Evolutionary conservation across 331 rosid genomes (phyloP).

Genomic region (Acacia pycnantha): DNA sequence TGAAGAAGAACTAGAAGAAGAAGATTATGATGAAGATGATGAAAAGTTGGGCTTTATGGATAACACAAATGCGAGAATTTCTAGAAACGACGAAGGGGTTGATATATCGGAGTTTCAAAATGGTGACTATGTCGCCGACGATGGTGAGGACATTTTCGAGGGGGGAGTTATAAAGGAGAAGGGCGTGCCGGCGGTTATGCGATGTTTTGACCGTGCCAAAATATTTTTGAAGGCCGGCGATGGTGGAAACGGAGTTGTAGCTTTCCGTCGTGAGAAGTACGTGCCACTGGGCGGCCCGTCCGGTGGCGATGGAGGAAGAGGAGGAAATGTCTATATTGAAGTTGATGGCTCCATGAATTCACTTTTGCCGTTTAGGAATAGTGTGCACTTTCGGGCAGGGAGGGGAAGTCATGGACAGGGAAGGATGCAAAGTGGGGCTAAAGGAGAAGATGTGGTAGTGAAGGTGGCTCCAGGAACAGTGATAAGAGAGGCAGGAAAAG

Average conservation of each 20-base stretch:
- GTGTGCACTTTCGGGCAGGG: slow-evolving; percentile 86
- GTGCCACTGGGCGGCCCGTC: slow-evolving; percentile 94
- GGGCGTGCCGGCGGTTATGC: slow-evolving; percentile 92
- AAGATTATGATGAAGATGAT: slow-evolving; percentile 4
- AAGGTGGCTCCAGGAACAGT: slow-evolving; percentile 90
- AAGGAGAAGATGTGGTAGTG: slow-evolving; percentile 83
- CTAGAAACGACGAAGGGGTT: slow-evolving; percentile 7
- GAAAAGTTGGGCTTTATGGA: slow-evolving; percentile 17
- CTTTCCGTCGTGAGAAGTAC: slow-evolving; percentile 85
- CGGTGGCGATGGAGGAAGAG: slow-evolving; percentile 92
- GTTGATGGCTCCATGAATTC: slow-evolving; percentile 84
- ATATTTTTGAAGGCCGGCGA: slow-evolving; percentile 73
- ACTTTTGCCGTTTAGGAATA: slow-evolving; percentile 74
- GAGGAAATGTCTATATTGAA: slow-evolving; percentile 81
- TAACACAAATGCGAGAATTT: slow-evolving; percentile 8
- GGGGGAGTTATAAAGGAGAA: slow-evolving; percentile 66
- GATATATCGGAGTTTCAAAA: slow-evolving; percentile 17
- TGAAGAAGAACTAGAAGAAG: slow-evolving; percentile 14
- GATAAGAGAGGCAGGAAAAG: slow-evolving; percentile 64
- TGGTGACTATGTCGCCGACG: slow-evolving; percentile 8
- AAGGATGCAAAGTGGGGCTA: slow-evolving; percentile 68
- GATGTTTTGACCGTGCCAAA: slow-evolving; percentile 88
- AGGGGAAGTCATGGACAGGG: slow-evolving; percentile 85
- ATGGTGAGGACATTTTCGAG: slow-evolving; percentile 17
- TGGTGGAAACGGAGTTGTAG: slow-evolving; percentile 89